Percentiles rank a stretch among this genome's conserved stretches.
phyloP scores from a whole-genome alignment of 148 eudicot genomes.

The Persicaria tinctoria region DNA sequence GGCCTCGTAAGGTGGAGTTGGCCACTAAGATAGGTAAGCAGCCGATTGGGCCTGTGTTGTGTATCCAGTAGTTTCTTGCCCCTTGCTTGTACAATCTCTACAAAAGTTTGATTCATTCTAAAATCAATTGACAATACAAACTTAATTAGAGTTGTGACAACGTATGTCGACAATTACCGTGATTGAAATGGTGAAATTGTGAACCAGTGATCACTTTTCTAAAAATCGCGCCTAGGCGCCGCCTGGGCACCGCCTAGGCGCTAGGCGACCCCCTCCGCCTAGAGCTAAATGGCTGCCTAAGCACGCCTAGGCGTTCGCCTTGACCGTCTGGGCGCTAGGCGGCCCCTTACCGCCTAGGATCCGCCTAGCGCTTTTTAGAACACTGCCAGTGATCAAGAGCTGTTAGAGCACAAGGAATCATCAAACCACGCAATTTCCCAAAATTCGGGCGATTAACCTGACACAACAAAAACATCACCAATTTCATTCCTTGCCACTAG shows the following conservation, averaged over 20 bases:
- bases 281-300: no score
- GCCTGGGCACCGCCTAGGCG: no score
- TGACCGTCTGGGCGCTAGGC: no score
- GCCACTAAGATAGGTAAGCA: slow-evolving; percentile 21
- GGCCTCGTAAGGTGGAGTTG: neutral
- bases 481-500: slow-evolving; percentile 1
- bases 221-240: no score
- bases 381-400: slow-evolving; percentile 99
- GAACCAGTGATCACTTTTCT: no score
- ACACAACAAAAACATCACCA: slow-evolving; percentile 9
- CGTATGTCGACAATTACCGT: slow-evolving; percentile 11
- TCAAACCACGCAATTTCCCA: slow-evolving; percentile 53
- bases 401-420: slow-evolving; percentile 76
- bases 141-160: no score
- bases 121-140: neutral
- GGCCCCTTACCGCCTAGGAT: no score
- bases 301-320: no score
- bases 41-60: slow-evolving; percentile 32
- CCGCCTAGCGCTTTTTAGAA: no score
- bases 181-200: slow-evolving; percentile 15
- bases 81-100: slow-evolving; percentile 21
- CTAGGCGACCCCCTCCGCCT: no score
- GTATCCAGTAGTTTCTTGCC: slow-evolving; percentile 29
- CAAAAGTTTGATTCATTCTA: neutral
- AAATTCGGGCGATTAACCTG: slow-evolving; percentile 54